These are phyloP conservation scores for Firmiana major DNA, from an alignment of 345 rosid species.

Conservation along the genomic window DNA sequence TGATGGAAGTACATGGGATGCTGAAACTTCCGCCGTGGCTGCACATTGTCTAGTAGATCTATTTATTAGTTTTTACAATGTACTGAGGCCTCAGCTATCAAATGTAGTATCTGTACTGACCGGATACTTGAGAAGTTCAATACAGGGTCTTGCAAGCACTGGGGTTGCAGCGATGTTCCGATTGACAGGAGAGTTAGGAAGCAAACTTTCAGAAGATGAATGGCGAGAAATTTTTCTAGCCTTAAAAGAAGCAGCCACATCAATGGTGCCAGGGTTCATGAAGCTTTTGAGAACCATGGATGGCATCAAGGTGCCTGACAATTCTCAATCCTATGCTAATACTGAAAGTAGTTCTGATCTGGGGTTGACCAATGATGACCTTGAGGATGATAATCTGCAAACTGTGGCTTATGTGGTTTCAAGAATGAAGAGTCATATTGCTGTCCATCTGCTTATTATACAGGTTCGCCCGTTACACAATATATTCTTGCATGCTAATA, in stretches of 20 bases:
- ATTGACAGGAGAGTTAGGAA: slow-evolving; percentile 58
- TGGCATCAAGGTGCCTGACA: slow-evolving; percentile 42
- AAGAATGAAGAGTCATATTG: slow-evolving; percentile 75
- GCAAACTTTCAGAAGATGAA: slow-evolving; percentile 61
- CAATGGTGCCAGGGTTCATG: slow-evolving; percentile 59
- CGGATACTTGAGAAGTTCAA: slow-evolving; percentile 64
- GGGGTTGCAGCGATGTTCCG: slow-evolving; percentile 66
- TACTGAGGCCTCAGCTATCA: slow-evolving; percentile 61
- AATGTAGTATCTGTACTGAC: slow-evolving; percentile 59
- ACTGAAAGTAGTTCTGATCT: slow-evolving; percentile 58
- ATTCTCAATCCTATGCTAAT: slow-evolving; percentile 34
- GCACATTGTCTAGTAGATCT: slow-evolving; percentile 73
- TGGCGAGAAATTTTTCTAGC: slow-evolving; percentile 62
- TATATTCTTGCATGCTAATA: background rate
- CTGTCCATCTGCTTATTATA: slow-evolving; percentile 64
- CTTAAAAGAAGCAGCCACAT: slow-evolving; percentile 67
- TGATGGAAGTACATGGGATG: slow-evolving; percentile 65
- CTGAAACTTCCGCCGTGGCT: slow-evolving; percentile 71
- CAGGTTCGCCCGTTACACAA: slow-evolving; percentile 45
- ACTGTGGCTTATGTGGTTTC: slow-evolving; percentile 72
- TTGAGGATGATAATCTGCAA: slow-evolving; percentile 73
- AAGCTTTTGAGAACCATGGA: slow-evolving; percentile 71
- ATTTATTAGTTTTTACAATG: slow-evolving; percentile 52
- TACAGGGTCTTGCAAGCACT: slow-evolving; percentile 76
- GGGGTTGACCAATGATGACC: slow-evolving; percentile 46